These are phyloP conservation scores for Austroboletus novae-zelandiae DNA, from an alignment of 1,284 basidiomycete species.

Conservation along the genomic window DNA sequence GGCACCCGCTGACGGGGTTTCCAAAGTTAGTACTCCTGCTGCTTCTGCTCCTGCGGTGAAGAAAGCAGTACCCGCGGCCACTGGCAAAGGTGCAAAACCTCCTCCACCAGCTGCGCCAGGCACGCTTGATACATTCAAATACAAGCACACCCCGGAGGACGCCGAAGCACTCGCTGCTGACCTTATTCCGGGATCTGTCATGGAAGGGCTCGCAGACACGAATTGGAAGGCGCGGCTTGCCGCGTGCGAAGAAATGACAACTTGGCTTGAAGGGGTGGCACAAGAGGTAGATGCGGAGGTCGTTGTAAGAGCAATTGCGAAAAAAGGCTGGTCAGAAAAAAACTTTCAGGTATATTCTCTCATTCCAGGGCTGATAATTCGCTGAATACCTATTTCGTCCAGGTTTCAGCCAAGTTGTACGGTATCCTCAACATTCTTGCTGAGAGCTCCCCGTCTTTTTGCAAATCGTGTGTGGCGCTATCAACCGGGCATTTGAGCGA, in stretches of 20 bases:
- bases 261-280: slow-evolving; percentile 76
- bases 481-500: slow-evolving; percentile 86
- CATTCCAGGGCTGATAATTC: slow-evolving; percentile 2
- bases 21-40: slow-evolving; percentile 29
- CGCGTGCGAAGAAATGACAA: slow-evolving; percentile 82
- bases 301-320: slow-evolving; percentile 85
- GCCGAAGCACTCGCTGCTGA: slow-evolving; percentile 82
- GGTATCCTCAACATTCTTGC: slow-evolving; percentile 74
- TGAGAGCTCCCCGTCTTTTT: slow-evolving; percentile 80
- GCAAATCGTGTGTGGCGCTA: slow-evolving; percentile 82
- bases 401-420: slow-evolving; percentile 91
- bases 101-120: slow-evolving; percentile 46
- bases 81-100: slow-evolving; percentile 53
- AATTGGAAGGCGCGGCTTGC: slow-evolving; percentile 94
- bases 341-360: slow-evolving; percentile 83
- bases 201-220: slow-evolving; percentile 75
- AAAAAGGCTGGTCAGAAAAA: slow-evolving; percentile 97
- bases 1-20: slow-evolving; percentile 25
- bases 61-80: slow-evolving; percentile 40
- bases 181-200: slow-evolving; percentile 70
- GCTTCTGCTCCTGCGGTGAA: slow-evolving; percentile 44
- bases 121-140: slow-evolving; percentile 84
- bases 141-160: slow-evolving; percentile 88
- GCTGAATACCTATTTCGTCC: slow-evolving; percentile 5
- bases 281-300: slow-evolving; percentile 85